Evolutionary conservation across 352 stramenopile species (phyloP), one percentile per base, ranked within the genome.

Genomic region (Phytophthora fragariaefolia): DNA sequence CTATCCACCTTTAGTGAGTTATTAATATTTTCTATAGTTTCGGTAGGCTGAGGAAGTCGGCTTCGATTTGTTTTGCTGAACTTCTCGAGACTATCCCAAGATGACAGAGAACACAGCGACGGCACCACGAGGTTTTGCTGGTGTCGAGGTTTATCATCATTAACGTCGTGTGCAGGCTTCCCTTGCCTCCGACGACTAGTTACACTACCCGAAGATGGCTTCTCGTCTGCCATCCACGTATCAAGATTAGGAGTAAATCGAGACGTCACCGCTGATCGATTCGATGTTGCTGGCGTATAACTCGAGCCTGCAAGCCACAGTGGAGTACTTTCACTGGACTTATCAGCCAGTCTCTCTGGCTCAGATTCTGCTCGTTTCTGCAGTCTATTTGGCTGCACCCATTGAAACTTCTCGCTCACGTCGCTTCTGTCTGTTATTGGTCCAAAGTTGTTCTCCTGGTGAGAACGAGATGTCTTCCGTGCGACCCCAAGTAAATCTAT

Each of bases 1-100:
- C 15, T 28, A 40, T 58, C 56, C 12, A 10, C 10, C 18, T 2
- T 36, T 20, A 34, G 15, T 12, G 26, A 42, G 3, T 45, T 28
- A 13, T 6, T 1, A 5, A 46, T 28, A 13, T 6, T 1, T 3
- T 66, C 34, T 10, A 6, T 30, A 20, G 52, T 42, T 4, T 76
- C 69, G 0, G 66, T 63, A 38, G 66, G 53, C 7, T 57, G 66
- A 4, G 81, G 55, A 1, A 92, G 50, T 1, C 87, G 81, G 34
- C 76, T 91, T 38, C 78, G 71, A 36, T 82, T 93, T 0, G 78
- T 91, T 61, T 89, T 90, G 46, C 83, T 93, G 52, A 95, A 92
- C n/a, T 89, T 85, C 56, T 93, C 87, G 6, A 95, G 74, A 18
- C 76, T 87, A 38, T 95, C 87, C 81, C 83, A 91, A 9, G 82